phyloP scores from a whole-genome alignment of 2,329 filamentous ascomycete species.

The Lasiodiplodia hormozganensis region DNA sequence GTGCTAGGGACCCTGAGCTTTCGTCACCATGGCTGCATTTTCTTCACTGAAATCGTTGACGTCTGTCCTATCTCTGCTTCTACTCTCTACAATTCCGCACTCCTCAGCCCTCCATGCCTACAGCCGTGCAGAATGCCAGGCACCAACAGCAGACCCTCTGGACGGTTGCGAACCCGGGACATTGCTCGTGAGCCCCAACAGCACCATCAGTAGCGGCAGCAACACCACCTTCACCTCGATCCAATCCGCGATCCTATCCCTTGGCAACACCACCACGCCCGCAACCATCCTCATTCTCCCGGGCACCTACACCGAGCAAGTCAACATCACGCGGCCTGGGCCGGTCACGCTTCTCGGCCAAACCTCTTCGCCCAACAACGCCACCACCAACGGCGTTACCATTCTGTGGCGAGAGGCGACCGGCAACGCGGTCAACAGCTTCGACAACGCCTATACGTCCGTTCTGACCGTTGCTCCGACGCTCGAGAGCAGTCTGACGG shows the following conservation, averaged over 20 bases:
- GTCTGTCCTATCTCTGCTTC: background rate
- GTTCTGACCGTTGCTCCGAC: conserved; percentile 69
- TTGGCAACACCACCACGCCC: conserved; percentile 54
- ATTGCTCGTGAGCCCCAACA: conserved; percentile 38
- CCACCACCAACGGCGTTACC: conserved; percentile 60
- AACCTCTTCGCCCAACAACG: conserved; percentile 54
- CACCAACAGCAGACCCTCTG: conserved; percentile 45
- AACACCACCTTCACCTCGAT: conserved; percentile 45
- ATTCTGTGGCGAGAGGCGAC: conserved; percentile 66
- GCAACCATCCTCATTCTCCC: conserved; percentile 66
- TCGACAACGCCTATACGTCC: conserved; percentile 69
- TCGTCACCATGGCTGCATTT: conserved; percentile 2
- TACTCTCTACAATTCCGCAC: conserved; percentile 33
- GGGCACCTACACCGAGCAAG: conserved; percentile 67
- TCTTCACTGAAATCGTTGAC: background rate
- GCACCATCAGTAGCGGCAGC: conserved; percentile 31
- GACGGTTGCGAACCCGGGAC: conserved; percentile 48
- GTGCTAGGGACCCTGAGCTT: background rate
- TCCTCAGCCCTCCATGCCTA: conserved; percentile 34
- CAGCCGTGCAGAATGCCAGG: conserved; percentile 42
- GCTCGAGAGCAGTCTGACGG: conserved; percentile 67
- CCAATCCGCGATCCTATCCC: conserved; percentile 56
- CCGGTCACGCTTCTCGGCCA: conserved; percentile 69
- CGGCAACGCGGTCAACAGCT: conserved; percentile 47
- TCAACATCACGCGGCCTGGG: conserved; percentile 69